phyloP scores from a whole-genome alignment of 2,329 filamentous ascomycete species.

The Aspergillus jensenii region DNA sequence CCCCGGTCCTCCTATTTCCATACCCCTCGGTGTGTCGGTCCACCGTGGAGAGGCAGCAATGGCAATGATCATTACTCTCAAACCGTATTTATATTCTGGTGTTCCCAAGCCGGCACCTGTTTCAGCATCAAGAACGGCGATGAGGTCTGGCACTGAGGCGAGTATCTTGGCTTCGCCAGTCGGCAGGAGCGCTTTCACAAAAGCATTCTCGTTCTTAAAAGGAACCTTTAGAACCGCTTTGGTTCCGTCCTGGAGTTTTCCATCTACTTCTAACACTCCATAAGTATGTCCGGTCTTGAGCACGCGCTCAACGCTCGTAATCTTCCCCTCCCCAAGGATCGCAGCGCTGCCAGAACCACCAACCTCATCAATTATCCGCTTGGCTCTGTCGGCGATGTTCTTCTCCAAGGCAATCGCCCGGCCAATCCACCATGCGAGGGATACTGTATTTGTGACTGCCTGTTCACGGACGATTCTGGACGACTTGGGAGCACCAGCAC shows the following conservation, averaged over 20 bases:
- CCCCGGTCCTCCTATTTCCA: slow-evolving; percentile 42
- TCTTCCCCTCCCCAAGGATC: slow-evolving; percentile 23
- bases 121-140: slow-evolving; percentile 56
- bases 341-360: slow-evolving; percentile 19
- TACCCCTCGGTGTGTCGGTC: slow-evolving; percentile 40
- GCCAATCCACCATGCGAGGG: slow-evolving; percentile 51
- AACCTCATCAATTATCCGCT: slow-evolving; percentile 20
- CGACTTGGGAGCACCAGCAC: slow-evolving; percentile 15
- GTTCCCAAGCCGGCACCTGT: slow-evolving; percentile 58
- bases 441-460: slow-evolving; percentile 52
- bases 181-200: slow-evolving; percentile 17
- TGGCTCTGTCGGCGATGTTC: slow-evolving; percentile 14
- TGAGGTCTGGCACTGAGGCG: slow-evolving; percentile 58
- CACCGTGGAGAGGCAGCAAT: slow-evolving; percentile 53
- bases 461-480: slow-evolving; percentile 12
- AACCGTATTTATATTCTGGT: slow-evolving; percentile 57
- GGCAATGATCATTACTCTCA: slow-evolving; percentile 52
- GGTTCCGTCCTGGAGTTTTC: slow-evolving; percentile 16
- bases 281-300: slow-evolving; percentile 29
- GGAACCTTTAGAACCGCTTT: slow-evolving; percentile 18
- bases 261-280: slow-evolving; percentile 43
- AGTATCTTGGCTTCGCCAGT: slow-evolving; percentile 36
- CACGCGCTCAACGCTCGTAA: slow-evolving; percentile 19
- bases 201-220: slow-evolving; percentile 32
- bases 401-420: slow-evolving; percentile 19